Percentiles rank a stretch among this genome's conserved stretches.
Evolutionary conservation across 1,139 yeast species (phyloP).

Genomic region (Kurtzmaniella quercitrusa): DNA sequence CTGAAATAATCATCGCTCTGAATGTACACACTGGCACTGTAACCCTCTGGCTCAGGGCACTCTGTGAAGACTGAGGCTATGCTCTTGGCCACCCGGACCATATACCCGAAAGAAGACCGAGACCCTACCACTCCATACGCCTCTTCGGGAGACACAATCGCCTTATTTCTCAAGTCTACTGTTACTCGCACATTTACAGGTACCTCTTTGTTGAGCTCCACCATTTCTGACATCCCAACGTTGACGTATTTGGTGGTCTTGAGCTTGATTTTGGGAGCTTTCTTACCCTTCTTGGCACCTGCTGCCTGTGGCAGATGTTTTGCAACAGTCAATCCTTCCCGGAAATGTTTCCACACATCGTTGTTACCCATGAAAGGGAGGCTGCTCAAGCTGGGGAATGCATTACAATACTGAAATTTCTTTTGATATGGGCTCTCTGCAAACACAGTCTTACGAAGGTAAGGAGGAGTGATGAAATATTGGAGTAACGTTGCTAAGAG

Average conservation of each 20-base stretch:
- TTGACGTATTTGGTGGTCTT: slow-evolving; percentile 69
- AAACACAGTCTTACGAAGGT: slow-evolving; percentile 64
- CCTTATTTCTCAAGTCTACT: slow-evolving; percentile 58
- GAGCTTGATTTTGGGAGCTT: slow-evolving; percentile 46
- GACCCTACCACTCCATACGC: slow-evolving; percentile 68
- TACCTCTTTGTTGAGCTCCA: slow-evolving; percentile 60
- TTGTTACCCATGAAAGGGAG: slow-evolving; percentile 68
- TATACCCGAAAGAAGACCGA: slow-evolving; percentile 66
- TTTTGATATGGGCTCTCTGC: slow-evolving; percentile 27
- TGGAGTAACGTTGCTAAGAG: slow-evolving; percentile 70
- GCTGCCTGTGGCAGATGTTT: slow-evolving; percentile 42
- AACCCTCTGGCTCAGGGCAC: slow-evolving; percentile 63
- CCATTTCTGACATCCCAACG: slow-evolving; percentile 56
- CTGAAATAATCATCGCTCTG: slow-evolving; percentile 62
- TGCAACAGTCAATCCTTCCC: slow-evolving; percentile 71
- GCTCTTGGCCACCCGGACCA: slow-evolving; percentile 59
- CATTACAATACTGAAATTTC: slow-evolving; percentile 62
- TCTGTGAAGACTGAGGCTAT: slow-evolving; percentile 71
- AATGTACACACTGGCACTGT: slow-evolving; percentile 60
- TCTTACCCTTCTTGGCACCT: slow-evolving; percentile 33
- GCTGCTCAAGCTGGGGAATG: slow-evolving; percentile 66
- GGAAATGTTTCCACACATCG: slow-evolving; percentile 29
- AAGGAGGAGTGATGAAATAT: slow-evolving; percentile 83
- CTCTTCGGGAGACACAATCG: slow-evolving; percentile 64
- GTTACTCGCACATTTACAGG: slow-evolving; percentile 82